These are phyloP conservation scores for Dillenia suffruticosa DNA, from an alignment of 164 flowering plant genomes.

Conservation along the genomic window DNA sequence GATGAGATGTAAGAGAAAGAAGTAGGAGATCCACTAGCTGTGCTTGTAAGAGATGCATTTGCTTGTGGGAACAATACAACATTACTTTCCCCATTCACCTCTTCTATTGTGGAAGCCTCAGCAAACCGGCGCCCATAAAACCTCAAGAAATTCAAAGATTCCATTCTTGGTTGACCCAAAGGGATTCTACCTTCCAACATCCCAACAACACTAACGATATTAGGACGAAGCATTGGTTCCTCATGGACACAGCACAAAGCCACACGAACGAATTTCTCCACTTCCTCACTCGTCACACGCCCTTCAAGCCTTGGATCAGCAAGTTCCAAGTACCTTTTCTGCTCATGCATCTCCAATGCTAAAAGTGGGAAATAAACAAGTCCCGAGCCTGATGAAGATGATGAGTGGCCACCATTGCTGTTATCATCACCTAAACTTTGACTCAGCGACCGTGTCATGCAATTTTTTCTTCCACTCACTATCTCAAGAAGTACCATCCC, in stretches of 20 bases:
- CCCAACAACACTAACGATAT: conserved; percentile 68
- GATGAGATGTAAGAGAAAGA: conserved; percentile 49
- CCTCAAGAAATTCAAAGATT: conserved; percentile 61
- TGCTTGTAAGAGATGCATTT: conserved; percentile 17
- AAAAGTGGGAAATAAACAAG: conserved; percentile 61
- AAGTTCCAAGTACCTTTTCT: conserved; percentile 66
- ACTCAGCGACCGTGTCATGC: conserved; percentile 27
- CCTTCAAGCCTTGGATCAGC: conserved; percentile 70
- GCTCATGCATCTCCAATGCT: conserved; percentile 88
- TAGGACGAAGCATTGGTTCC: conserved; percentile 75
- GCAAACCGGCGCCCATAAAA: conserved; percentile 70
- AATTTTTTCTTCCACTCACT: conserved; percentile 81
- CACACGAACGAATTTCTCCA: conserved; percentile 63
- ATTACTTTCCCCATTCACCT: conserved; percentile 14
- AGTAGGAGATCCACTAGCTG: conserved; percentile 21
- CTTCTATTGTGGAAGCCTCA: conserved; percentile 44
- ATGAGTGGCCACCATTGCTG: conserved; percentile 24
- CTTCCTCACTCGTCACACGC: conserved; percentile 57
- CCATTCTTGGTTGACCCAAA: conserved; percentile 39
- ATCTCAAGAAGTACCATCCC: conserved; percentile 92
- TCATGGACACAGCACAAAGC: conserved; percentile 91
- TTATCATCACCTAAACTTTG: conserved; percentile 25
- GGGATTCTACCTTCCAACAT: conserved; percentile 76
- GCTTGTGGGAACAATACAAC: conserved; percentile 20
- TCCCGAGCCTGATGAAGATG: conserved; percentile 30